Evolutionary conservation across 2,329 filamentous ascomycete genomes (phyloP), one percentile per base, ranked within the genome.

Genomic region (Dactylellina sp.): DNA sequence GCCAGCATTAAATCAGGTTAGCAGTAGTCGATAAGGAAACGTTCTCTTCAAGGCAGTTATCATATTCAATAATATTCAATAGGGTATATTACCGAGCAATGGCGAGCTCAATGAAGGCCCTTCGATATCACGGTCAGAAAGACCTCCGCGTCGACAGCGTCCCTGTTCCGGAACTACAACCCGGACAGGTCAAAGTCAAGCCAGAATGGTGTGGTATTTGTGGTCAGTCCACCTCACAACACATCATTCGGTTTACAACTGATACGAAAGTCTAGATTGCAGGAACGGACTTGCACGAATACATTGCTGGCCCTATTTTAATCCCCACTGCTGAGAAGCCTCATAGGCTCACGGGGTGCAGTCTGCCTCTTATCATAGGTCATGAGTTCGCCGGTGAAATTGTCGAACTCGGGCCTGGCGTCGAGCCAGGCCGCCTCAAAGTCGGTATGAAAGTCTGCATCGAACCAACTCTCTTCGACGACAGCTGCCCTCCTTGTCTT

Each of bases 341-440:
- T 35, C 68, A 90, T 77, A 84, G 84, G 1, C 79, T 89, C 20
- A 89, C 87, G 0, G 81, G 84, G 32, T 86, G 86, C 65, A 82
- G 81, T 0, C 83, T 87, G 37, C 88, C 88, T 2, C 83, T 89
- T 7, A 87, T 84, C 0, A 81, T 90, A 7, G 88, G 89, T 24
- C 88, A 90, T 77, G 89, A 90, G 78, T 88, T 90, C 79, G 86
- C 84, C 2, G 88, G 88, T 9, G 83, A 84, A 1, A 82, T 90
- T 32, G 82, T 84, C 9, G 86, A 88, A 76, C 80, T 89, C n/a
- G 88, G 88, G 0, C 77, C 81, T 0, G 83, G 81, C 0, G 84
- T 87, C 1, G 80, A 77, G 0, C 79, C 79, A 7, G 60, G 68
- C 35, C 53, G 68, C 9, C 80, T 89, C 52, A 81, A 83, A 46